Evolutionary conservation across 495 filamentous ascomycete species (phyloP), one percentile per base, ranked within the genome.

Genomic region (Podospora conica): DNA sequence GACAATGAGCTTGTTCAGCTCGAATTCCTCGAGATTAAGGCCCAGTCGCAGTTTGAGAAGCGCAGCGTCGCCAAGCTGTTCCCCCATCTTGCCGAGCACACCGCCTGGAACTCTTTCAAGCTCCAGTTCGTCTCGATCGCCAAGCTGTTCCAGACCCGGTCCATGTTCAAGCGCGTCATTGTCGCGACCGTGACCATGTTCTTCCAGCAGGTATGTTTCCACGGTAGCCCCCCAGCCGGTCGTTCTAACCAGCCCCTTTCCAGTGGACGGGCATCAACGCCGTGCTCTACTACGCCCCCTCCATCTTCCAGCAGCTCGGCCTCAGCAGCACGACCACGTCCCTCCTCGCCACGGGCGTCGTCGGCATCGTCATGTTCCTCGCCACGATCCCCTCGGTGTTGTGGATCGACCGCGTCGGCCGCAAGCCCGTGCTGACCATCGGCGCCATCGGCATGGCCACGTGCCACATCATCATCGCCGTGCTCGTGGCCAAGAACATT

Each of bases 21-120:
- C 25, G 92, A 94, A 69, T 93, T 88, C 74, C 81, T 91, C 28
- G 92, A 95, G 72, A 93, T 96, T 75, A 88, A 89, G 73, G 89
- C 91, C 0, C 90, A 91, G 64, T 87, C 87, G 5, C 82, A 88
- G 61, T 91, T 93, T 63, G 91, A 95, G 77, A 91, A 93, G 77
- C 85, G 89, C 18, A 89, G 85, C 27, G 81, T 88, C 0, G 83
- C 84, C 2, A 87, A 90, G 69, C 79, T 90, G 33, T 96, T 90
- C 77, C 91, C 91, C 5, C 73, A 87, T 15, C 71, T 91, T 7
- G 81, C 81, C 1, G 85, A 88, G 55, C 80, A 82, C 60, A 88
- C 82, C 2, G 75, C 82, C 6, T 82, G 78, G 82, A 89, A 86
- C 69, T 82, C 69, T 15, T 83, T 84, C 77, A 89, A 91, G 76